Percentiles rank a stretch among this genome's conserved stretches.
phyloP scores from a whole-genome alignment of 1,284 basidiomycete species.

The Boletus sp. region DNA sequence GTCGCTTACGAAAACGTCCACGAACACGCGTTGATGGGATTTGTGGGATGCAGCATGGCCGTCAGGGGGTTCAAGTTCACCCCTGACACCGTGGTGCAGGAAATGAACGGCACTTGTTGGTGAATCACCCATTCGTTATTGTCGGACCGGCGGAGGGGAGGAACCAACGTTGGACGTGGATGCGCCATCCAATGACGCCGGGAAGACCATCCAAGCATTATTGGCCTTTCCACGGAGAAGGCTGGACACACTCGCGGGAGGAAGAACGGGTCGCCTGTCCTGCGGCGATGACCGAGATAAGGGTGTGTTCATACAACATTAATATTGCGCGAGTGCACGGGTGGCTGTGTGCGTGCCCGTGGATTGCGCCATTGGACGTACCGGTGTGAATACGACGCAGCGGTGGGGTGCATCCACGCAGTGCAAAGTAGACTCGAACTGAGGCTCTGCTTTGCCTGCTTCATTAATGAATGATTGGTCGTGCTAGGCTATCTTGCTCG shows the following conservation, averaged over 20 bases:
- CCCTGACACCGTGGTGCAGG: constrained; percentile 23
- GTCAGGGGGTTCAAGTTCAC: constrained; percentile 29
- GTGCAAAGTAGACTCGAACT: not conserved
- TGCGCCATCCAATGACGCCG: not conserved
- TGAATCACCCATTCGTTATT: constrained; percentile 21
- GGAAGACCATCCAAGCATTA: too few relatives aligned
- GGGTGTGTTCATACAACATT: constrained; percentile 15
- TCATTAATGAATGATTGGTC: constrained; percentile 12
- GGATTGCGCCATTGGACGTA: constrained; percentile 19
- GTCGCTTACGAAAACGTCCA: constrained; percentile 15
- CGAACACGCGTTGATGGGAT: constrained; percentile 24
- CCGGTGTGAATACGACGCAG: constrained; percentile 2
- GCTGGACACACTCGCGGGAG: constrained; percentile 34
- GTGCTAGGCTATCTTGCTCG: constrained; percentile 1
- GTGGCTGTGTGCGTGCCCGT: constrained; percentile 24
- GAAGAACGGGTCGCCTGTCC: not conserved
- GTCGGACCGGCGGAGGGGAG: constrained; percentile 18
- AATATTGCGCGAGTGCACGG: constrained; percentile 6
- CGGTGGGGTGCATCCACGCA: not conserved
- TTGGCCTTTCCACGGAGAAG: constrained; percentile 7
- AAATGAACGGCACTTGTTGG: constrained; percentile 37
- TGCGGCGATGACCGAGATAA: constrained; percentile 36
- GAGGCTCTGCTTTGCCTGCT: not conserved
- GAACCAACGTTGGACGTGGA: not conserved
- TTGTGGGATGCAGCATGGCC: constrained; percentile 31